phyloP scores from a whole-genome alignment of 148 eudicot genomes.

The Linanthus parryae region DNA sequence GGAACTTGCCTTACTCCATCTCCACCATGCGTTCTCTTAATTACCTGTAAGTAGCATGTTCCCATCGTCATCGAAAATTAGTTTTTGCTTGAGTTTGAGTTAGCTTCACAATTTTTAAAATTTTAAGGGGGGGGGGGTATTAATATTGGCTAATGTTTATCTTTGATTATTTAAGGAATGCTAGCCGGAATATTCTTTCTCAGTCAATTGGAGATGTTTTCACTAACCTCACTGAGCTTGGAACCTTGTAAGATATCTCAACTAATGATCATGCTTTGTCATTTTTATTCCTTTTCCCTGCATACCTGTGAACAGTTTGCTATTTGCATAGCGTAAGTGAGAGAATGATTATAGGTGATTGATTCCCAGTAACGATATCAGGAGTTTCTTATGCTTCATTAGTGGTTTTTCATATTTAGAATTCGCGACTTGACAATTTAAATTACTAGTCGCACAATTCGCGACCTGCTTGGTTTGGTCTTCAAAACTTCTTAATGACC shows the following conservation, averaged over 20 bases:
- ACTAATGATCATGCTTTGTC: not conserved
- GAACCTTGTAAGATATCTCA: constrained; percentile 56
- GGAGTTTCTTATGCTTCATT: too few species aligned
- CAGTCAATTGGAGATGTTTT: constrained; percentile 72
- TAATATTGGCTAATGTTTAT: constrained; percentile 16
- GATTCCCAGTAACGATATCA: too few species aligned
- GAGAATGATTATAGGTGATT: too few species aligned
- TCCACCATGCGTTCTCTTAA: constrained; percentile 50
- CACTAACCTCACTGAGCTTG: constrained; percentile 56
- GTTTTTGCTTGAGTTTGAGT: not conserved
- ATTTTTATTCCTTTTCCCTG: too few species aligned
- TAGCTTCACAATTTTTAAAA: not conserved
- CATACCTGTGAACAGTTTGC: too few species aligned
- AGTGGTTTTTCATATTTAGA: too few species aligned
- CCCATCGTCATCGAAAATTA: not conserved
- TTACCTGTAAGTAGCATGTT: constrained; percentile 54
- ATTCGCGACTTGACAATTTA: too few species aligned
- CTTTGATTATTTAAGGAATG: constrained; percentile 39
- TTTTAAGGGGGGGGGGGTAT: constrained; percentile 11
- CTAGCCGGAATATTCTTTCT: constrained; percentile 67
- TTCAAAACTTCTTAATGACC: too few species aligned
- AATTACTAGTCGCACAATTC: too few species aligned
- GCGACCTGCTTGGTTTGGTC: too few species aligned
- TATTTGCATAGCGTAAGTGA: too few species aligned
- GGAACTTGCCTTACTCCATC: constrained; percentile 78